Evolutionary conservation across 2,329 filamentous ascomycete genomes (phyloP), one percentile per base, ranked within the genome.

Genomic region (Venturiaceae sp.): DNA sequence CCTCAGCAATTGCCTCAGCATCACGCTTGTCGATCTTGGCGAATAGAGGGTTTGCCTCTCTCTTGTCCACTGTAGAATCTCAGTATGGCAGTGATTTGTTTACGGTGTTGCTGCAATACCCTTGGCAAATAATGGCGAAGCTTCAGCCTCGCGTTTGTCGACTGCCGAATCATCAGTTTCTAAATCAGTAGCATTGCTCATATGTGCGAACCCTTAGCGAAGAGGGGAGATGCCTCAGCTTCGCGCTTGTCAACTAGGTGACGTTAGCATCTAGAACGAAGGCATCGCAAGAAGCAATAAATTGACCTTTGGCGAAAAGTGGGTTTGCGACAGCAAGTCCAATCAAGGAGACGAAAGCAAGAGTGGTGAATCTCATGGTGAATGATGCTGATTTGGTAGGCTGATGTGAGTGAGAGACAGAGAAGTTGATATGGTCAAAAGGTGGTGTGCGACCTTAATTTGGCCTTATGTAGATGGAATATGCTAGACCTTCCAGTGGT

Each of bases 21-120:
- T 53, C 36, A 11, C 54, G 54, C 37, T 56, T 56, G 26, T 56
- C 54, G 34, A 56, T 28, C 14, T 47, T 47, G n/a, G 57, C 57
- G 33, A 58, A 58, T 6, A 58, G 16, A 7, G 57, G 57, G 28
- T 58, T 34, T 30, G 55, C 26, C 53, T 56, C 53, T 32, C 53
- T 34, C 23, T 56, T 44, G 26, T 58, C 39, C 39, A 58, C 55
- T 50, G 19, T 1, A 16, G 26, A 13, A 14, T 36, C 14, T 54
- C 6, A 54, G 52, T 32, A 36, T 2, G 26, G 3, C 11, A 5
- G 4, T 19, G 3, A 32, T n/a, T 28, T 32, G 13, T 3, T 30
- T 7, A 4, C 13, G 6, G 26, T 13, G 13, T 11, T 23, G 19
- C 23, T 11, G 23, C 28, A 26, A 23, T 36, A 13, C 32, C 52